Evolutionary conservation across 2,329 filamentous ascomycete genomes (phyloP).

Genomic region (Clonostachys solani): DNA sequence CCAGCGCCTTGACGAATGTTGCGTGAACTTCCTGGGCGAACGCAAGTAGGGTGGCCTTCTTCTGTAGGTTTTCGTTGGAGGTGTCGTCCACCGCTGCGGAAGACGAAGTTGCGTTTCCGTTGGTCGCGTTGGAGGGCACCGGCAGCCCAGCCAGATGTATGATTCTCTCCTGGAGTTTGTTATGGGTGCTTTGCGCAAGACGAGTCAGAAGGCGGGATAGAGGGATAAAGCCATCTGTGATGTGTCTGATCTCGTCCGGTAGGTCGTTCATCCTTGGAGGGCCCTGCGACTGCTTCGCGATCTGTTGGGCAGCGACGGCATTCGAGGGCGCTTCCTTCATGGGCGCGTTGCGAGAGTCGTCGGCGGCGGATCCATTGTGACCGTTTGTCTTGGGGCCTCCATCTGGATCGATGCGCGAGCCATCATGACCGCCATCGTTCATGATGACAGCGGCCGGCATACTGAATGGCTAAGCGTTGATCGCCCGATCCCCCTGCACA

Average conservation of each 20-base stretch:
- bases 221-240: constrained; percentile 72
- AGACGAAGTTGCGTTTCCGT: constrained; percentile 38
- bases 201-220: constrained; percentile 72
- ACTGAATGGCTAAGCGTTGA: background rate
- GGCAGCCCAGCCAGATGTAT: constrained; percentile 66
- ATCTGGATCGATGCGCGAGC: constrained; percentile 51
- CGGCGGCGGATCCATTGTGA: constrained; percentile 29
- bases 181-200: constrained; percentile 79
- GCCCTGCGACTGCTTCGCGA: constrained; percentile 6
- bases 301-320: constrained; percentile 7
- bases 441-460: constrained; percentile 53
- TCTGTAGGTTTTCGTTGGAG: constrained; percentile 63
- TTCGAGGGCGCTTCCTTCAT: constrained; percentile 12
- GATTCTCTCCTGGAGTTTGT: constrained; percentile 68
- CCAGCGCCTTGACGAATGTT: constrained; percentile 89
- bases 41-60: constrained; percentile 71
- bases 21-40: constrained; percentile 78
- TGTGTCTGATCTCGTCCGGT: constrained; percentile 62
- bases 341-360: constrained; percentile 9
- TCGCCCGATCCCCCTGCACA: background rate
- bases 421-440: constrained; percentile 50
- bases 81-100: constrained; percentile 43
- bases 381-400: constrained; percentile 40
- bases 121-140: constrained; percentile 41
- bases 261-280: constrained; percentile 49